phyloP scores from a whole-genome alignment of 345 rosid species.

The Sonneratia caseolaris region DNA sequence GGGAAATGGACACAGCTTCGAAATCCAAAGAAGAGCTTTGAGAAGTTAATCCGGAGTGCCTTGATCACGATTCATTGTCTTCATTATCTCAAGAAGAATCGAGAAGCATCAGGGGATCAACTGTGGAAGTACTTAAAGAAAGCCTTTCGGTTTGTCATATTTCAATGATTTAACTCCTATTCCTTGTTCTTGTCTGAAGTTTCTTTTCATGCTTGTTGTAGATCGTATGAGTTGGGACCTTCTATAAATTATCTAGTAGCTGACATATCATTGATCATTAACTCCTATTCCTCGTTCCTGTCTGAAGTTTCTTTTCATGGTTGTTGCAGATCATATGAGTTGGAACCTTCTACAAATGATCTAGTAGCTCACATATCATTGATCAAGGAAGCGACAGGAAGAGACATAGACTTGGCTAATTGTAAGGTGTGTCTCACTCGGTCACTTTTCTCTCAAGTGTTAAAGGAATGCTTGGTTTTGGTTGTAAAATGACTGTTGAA shows the following conservation, averaged over 20 bases:
- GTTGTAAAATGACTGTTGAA: neutral
- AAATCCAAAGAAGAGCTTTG: conserved; percentile 33
- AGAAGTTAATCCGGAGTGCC: conserved; percentile 18
- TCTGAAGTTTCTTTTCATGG: neutral
- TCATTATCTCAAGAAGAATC: conserved; percentile 27
- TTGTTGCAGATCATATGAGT: conserved; percentile 26
- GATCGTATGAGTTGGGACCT: conserved; percentile 33
- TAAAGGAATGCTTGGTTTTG: neutral
- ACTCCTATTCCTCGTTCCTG: neutral
- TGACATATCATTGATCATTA: conserved; percentile 16
- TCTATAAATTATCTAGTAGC: conserved; percentile 36
- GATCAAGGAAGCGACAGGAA: conserved; percentile 35
- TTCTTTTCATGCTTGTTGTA: conserved; percentile 11
- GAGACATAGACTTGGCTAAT: conserved; percentile 35
- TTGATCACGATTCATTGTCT: conserved; percentile 29
- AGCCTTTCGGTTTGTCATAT: conserved; percentile 22
- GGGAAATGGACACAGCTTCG: conserved; percentile 23
- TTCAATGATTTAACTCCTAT: neutral
- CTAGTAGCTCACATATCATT: conserved; percentile 35
- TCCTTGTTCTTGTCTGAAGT: neutral
- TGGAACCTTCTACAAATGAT: conserved; percentile 39
- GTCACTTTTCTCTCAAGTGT: neutral
- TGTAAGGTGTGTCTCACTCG: conserved; percentile 34
- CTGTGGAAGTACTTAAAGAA: conserved; percentile 26
- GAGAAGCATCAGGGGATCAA: conserved; percentile 18